phyloP scores from a whole-genome alignment of 1,284 basidiomycete genomes.

The Vanrija sp. region DNA sequence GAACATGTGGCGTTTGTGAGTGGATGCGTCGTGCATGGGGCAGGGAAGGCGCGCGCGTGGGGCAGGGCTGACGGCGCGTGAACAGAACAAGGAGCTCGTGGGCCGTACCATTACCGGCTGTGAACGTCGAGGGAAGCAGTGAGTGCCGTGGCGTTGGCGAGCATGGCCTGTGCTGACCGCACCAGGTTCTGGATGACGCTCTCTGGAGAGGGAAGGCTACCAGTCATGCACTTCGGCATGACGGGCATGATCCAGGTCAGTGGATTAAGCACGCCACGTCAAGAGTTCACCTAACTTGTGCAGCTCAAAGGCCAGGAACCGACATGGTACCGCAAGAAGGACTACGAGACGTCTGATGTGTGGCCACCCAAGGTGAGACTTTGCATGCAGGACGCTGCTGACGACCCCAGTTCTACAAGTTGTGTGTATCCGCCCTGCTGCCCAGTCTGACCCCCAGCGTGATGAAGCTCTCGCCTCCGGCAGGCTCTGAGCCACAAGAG shows the following conservation, averaged over 20 bases:
- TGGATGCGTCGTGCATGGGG: slow-evolving; percentile 4
- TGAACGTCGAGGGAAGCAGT: slow-evolving; percentile 68
- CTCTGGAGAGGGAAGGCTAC: slow-evolving; percentile 60
- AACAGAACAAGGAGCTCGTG: slow-evolving; percentile 58
- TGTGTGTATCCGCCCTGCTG: slow-evolving; percentile 18
- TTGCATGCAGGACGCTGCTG: neutral
- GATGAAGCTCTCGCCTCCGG: slow-evolving; percentile 36
- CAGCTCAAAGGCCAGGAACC: slow-evolving; percentile 64
- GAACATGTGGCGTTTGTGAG: slow-evolving; percentile 65
- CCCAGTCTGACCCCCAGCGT: slow-evolving; percentile 47
- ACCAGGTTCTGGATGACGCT: slow-evolving; percentile 65
- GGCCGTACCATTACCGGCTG: slow-evolving; percentile 61
- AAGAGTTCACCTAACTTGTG: neutral
- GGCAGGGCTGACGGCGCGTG: neutral
- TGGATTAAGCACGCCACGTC: neutral
- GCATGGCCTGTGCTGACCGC: neutral
- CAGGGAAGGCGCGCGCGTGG: neutral
- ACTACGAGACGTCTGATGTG: slow-evolving; percentile 52
- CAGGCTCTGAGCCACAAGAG: slow-evolving; percentile 23
- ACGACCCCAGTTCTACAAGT: slow-evolving; percentile 32
- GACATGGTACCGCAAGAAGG: slow-evolving; percentile 59
- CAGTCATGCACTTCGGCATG: slow-evolving; percentile 78
- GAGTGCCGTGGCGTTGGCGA: slow-evolving; percentile 10
- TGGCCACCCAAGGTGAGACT: slow-evolving; percentile 76
- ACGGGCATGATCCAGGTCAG: slow-evolving; percentile 69